Percentiles rank a stretch among this genome's conserved stretches.
Evolutionary conservation across 192 early-diverging fungal species (phyloP).

Genomic region (Coemansia sp.): DNA sequence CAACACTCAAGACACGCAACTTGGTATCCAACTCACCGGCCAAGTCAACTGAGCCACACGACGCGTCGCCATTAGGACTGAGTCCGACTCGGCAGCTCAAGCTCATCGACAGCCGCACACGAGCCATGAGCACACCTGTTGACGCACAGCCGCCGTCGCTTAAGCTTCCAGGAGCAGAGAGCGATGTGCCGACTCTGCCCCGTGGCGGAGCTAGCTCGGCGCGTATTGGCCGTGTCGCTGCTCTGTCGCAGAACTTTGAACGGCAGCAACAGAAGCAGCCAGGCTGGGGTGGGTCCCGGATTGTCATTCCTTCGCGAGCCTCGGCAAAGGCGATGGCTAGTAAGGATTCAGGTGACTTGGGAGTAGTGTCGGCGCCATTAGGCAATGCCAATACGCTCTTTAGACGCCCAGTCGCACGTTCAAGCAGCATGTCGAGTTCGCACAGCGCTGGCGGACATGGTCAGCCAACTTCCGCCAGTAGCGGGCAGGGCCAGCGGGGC

Average conservation of each 20-base stretch:
- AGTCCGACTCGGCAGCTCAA: conserved; percentile 12
- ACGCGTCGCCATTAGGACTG: neutral
- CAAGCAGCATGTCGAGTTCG: conserved; percentile 52
- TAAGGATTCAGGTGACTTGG: neutral
- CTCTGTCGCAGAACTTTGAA: conserved; percentile 55
- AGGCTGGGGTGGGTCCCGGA: conserved; percentile 14
- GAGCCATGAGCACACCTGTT: conserved; percentile 46
- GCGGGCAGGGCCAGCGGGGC: neutral
- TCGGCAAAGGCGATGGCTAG: neutral
- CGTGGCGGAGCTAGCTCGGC: conserved; percentile 16
- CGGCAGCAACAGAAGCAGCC: conserved; percentile 18
- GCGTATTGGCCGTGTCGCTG: conserved; percentile 52
- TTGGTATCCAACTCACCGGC: conserved; percentile 48
- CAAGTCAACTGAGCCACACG: conserved; percentile 7
- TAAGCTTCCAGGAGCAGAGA: neutral
- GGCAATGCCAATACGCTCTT: neutral
- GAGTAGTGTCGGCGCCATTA: conserved; percentile 37
- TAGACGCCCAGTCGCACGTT: conserved; percentile 28
- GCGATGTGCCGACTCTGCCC: neutral
- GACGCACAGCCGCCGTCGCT: conserved; percentile 34
- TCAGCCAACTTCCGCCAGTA: conserved; percentile 25
- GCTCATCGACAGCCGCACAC: conserved; percentile 21
- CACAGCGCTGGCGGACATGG: conserved; percentile 44
- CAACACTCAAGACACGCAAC: conserved; percentile 37
- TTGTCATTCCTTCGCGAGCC: conserved; percentile 26